Evolutionary conservation across 129 eudicot genomes (phyloP), one percentile per base, ranked within the genome.

Genomic region (Artemisia annua): DNA sequence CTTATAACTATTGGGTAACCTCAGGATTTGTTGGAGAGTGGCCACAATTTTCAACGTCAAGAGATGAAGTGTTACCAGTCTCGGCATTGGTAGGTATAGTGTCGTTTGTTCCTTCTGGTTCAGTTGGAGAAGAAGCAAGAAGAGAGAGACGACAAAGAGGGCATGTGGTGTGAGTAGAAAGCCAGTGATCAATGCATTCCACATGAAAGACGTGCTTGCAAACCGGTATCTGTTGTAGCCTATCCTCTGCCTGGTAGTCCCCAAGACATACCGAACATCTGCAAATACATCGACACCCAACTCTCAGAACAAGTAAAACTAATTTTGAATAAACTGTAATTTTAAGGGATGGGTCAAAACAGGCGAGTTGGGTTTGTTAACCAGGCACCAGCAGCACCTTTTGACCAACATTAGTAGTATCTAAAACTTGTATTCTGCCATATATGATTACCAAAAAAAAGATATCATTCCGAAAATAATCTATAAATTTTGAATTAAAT

Each of bases 251-350:
- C 67, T 83, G 85, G 85, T 87, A 91, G 63, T 91, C 97, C 49
- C 85, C 95, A 50, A 91, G 89, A 86, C 97, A 91, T 49, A 91
- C 95, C 8, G 97, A 87, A 79, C 97, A 91, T 82, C 97, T 91
- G 83, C 80, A 78, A 55, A 70, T 62, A 16, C 18, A 63, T 30
- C 52, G 54, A 7, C 49, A 35, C 8, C 22, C 32, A 49, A 46
- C 5, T 43, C 35, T 68, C 22, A 48, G 54, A 64, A 61, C 14
- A 62, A 73, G 35, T 53, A 3, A 62, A 63, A 57, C 13, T 16
- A 20, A 52, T 63, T 51, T 39, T 0, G 11, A 39, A 20, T 53
- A 39, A 63, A 30, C 39, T 32, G 69, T n/a, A 32, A 28, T 2
- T 8, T 39, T 39, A 39, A 39, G 11, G 30, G 55, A 18, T 66